Conservation (phyloP, 192 early-diverging fungal genomes). For the Entrophospora sp. region DNA sequence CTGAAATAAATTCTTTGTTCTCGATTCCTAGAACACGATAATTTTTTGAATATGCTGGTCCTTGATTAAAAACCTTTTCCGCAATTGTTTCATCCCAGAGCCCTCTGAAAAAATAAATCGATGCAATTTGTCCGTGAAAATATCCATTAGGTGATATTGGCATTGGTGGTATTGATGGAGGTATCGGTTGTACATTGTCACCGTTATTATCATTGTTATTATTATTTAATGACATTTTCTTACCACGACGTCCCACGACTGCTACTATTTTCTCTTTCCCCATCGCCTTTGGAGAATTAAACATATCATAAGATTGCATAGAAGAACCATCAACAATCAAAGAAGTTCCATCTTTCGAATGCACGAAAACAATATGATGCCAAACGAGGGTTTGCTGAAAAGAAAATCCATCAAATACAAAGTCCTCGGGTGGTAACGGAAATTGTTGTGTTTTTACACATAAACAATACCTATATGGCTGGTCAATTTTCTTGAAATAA, state of each 20-base stretch:
- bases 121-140: conserved; percentile 31
- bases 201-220: no score
- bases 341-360: conserved; percentile 28
- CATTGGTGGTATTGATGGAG: conserved; percentile 3
- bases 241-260: conserved; percentile 28
- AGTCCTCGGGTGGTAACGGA: conserved; percentile 31
- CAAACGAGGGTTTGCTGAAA: conserved; percentile 33
- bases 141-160: no score
- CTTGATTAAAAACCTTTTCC: conserved; percentile 30
- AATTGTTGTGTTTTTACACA: conserved; percentile 33
- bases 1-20: conserved; percentile 22
- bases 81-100: conserved; percentile 32
- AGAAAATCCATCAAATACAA: conserved; percentile 34
- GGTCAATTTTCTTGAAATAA: conserved; percentile 32
- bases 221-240: conserved; percentile 14
- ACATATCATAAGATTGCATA: conserved; percentile 33
- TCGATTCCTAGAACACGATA: conserved; percentile 28
- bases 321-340: conserved; percentile 33
- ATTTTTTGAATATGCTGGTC: conserved; percentile 28
- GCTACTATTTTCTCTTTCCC: conserved; percentile 29
- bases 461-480: conserved; percentile 31
- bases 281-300: conserved; percentile 29
- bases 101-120: conserved; percentile 30
- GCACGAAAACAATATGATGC: conserved; percentile 36
- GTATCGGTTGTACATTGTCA: no score